These are phyloP conservation scores for Cryptococcus sp. DNA, from an alignment of 1,284 basidiomycete species.

Conservation along the genomic window DNA sequence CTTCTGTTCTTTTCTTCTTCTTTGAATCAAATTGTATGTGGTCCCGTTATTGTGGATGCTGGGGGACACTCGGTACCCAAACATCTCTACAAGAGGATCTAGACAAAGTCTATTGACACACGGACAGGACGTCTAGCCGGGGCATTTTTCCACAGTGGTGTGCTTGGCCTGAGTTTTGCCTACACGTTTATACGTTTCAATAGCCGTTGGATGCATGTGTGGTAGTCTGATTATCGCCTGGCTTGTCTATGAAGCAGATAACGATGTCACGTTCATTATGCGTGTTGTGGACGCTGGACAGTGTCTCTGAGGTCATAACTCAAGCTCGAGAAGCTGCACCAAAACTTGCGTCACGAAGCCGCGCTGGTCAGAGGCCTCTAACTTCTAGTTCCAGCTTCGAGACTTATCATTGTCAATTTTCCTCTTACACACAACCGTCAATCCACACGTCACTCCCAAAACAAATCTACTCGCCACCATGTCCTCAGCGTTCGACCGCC, in stretches of 20 bases:
- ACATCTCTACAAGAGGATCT: conserved; percentile 34
- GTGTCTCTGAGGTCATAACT: neutral
- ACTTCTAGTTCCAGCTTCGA: too few species aligned
- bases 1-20: conserved; percentile 16
- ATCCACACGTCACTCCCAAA: neutral
- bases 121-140: conserved; percentile 30
- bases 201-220: conserved; percentile 4
- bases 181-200: conserved; percentile 22
- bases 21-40: conserved; percentile 33
- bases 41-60: conserved; percentile 35
- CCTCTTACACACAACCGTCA: conserved; percentile 4
- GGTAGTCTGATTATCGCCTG: neutral
- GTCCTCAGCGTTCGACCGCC: conserved; percentile 63
- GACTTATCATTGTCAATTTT: neutral
- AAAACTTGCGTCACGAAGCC: neutral
- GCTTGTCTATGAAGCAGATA: neutral
- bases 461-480: conserved; percentile 4
- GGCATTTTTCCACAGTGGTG: conserved; percentile 18
- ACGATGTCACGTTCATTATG: neutral
- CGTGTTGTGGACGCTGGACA: neutral
- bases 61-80: conserved; percentile 11
- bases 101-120: conserved; percentile 19
- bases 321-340: neutral
- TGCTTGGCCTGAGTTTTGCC: conserved; percentile 44
- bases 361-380: too few species aligned